Conservation (phyloP, 331 rosid genomes). For the Malus hybrid region DNA sequence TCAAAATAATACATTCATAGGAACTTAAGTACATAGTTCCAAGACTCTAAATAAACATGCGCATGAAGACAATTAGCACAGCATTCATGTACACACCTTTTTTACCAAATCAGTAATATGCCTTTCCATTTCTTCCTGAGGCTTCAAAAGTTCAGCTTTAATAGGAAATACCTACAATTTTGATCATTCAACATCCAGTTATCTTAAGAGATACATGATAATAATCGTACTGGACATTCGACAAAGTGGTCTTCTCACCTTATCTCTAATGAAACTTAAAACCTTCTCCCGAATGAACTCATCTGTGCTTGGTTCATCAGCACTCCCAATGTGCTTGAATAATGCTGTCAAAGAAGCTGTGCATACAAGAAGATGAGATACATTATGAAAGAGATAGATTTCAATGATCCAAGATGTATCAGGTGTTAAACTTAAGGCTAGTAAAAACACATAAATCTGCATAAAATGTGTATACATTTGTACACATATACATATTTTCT, state of each 20-base stretch:
- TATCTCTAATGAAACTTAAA: slow-evolving; percentile 77
- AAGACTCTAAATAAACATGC: background rate
- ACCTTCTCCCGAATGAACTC: slow-evolving; percentile 77
- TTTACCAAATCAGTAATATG: slow-evolving; percentile 92
- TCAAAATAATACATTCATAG: background rate
- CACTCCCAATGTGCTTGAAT: slow-evolving; percentile 83
- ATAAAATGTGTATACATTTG: background rate
- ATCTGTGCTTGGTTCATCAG: slow-evolving; percentile 69
- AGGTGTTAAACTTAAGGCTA: background rate
- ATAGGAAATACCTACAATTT: slow-evolving; percentile 67
- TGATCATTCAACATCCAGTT: slow-evolving; percentile 17
- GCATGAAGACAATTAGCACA: background rate
- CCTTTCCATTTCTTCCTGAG: slow-evolving; percentile 92
- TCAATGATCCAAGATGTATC: background rate
- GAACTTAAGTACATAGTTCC: background rate
- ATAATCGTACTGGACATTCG: slow-evolving; percentile 4
- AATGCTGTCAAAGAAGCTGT: slow-evolving; percentile 85
- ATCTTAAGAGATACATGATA: background rate
- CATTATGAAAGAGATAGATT: background rate
- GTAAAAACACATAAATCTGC: background rate
- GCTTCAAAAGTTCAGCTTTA: slow-evolving; percentile 81
- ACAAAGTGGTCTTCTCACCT: slow-evolving; percentile 37
- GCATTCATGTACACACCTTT: slow-evolving; percentile 33
- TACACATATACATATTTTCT: background rate
- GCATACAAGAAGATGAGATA: slow-evolving; percentile 22